Base-by-base conservation (phyloP, 306 rosid species). In the Trifolium fragiferum region DNA sequence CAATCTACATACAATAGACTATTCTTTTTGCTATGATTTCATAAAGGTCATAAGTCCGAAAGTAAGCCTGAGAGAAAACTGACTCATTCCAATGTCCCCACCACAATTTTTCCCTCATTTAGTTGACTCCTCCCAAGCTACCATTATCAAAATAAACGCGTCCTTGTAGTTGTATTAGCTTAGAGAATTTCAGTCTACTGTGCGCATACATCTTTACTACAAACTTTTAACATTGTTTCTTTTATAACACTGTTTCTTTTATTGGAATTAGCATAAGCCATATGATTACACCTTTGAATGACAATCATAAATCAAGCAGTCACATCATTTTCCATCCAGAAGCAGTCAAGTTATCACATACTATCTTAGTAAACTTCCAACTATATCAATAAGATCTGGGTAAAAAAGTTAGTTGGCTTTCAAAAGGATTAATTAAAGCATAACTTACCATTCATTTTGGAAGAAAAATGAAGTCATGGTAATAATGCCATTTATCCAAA, bases 71-170 rank as follows among this genome's bases (percentile, higher is more conserved):
- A 18, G 46, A 55, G 19, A 25, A 32, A 11, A 67, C 35, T 12
- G 63, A 46, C 50, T 18, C 61, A 30, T 67, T 54, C 47, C 59
- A 16, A 25, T 9, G 65, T 70, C 32, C 38, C 65, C 32, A 8
- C 54, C n/a, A 51, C 14, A 37, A 37, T 10, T 49, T 47, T 21
- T 63, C 41, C 63, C 20, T 25, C 40, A 59, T 72, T 41, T 43
- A 41, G 55, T 41, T 20, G 71, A 62, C 50, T 64, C 33, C 50
- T 32, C n/a, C n/a, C n/a, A 50, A 47, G 43, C 37, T 7, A 64
- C 20, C 30, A 37, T 51, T 75, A 21, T 63, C 55, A 51, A 62
- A 75, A 49, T 11, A 14, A 75, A 51, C 65, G 16, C 30, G 15
- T 37, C 54, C 53, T 19, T 3, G 37, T 11, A 37, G 18, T 62